Base-by-base conservation (phyloP, 225 moss, liverwort and hornwort genomes). In the Pleurozium schreberi region DNA sequence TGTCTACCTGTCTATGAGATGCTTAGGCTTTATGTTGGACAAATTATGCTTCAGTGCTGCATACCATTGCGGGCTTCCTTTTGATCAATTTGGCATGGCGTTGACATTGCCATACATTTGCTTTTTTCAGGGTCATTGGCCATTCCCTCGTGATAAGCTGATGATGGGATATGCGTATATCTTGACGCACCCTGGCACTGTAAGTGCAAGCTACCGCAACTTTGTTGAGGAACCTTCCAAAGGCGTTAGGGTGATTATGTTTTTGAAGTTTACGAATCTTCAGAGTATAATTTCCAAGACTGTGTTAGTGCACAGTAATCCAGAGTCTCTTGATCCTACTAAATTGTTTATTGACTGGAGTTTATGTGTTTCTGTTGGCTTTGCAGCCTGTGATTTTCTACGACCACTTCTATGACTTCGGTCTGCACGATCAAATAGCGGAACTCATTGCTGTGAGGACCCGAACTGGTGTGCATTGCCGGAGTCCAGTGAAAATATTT, bases 81-180 rank as follows among this genome's bases (percentile, higher is more conserved):
- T 11, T 88, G 36, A 85, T 67, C 61, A 68, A 69, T 87, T n/a
- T 55, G 36, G 23, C 61, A 82, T 69, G 81, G 64, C 40, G 34
- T 80, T 88, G 67, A 80, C 87, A 45, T 66, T 78, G 31, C 21
- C 60, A 27, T 70, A 25, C 22, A 38, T 88, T 80, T 80, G 17
- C 66, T 36, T 30, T 75, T 82, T 92, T 60, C 91, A 98, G 96
- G 96, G 98, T 74, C 98, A 98, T 89, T 98, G 98, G 96, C 96
- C 98, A 83, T 98, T 96, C 75, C 98, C 96, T 74, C 92, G 96
- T 49, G 95, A 96, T 60, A 98, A 96, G 88, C 75, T 98, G 65
- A 98, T 98, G 97, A 95, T 96, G 91, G 98, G 98, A 52, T 98
- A 98, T 90, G 98, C 95, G 31, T 98, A 98, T 77, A 96, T 98